phyloP scores from a whole-genome alignment of 2,329 filamentous ascomycete species.

The Claviceps arundinis region DNA sequence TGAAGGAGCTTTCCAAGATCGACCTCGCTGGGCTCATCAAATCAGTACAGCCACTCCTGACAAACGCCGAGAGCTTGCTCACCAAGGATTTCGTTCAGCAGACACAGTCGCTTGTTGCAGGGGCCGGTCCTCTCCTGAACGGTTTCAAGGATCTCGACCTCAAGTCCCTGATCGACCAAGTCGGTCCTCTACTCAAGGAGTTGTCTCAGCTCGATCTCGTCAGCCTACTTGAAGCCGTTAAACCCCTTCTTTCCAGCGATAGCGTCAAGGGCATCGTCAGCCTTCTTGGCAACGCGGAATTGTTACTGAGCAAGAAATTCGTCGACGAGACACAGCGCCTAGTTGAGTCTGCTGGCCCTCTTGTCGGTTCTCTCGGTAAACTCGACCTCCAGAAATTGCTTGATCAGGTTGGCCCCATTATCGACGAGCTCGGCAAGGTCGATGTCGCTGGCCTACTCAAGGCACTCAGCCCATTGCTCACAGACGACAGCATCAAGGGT shows the following conservation, averaged over 20 bases:
- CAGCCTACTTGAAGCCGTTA: conserved; percentile 15
- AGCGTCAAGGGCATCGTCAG: conserved; percentile 20
- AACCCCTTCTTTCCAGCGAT: conserved; percentile 19
- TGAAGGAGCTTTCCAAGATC: conserved; percentile 8
- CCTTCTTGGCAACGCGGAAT: conserved; percentile 19
- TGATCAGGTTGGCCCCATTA: conserved; percentile 20
- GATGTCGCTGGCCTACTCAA: conserved; percentile 18
- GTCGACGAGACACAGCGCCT: conserved; percentile 19
- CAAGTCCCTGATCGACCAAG: conserved; percentile 7
- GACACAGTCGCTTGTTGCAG: conserved; percentile 5
- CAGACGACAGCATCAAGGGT: conserved; percentile 16
- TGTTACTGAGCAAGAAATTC: conserved; percentile 17
- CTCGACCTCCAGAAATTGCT: conserved; percentile 19
- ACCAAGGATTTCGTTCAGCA: conserved; percentile 9
- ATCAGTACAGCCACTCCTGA: conserved; percentile 9
- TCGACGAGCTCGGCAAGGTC: conserved; percentile 16
- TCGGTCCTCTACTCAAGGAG: conserved; percentile 18
- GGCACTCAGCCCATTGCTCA: conserved; percentile 17
- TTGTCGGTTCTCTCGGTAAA: conserved; percentile 20
- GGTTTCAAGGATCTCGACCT: conserved; percentile 19
- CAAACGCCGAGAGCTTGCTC: conserved; percentile 2
- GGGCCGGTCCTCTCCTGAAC: conserved; percentile 19
- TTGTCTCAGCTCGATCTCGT: conserved; percentile 12
- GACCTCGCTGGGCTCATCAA: conserved; percentile 4
- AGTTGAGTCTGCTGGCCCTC: conserved; percentile 15